Conservation (phyloP, 2,329 filamentous ascomycete genomes). For the Aureobasidium sp. region DNA sequence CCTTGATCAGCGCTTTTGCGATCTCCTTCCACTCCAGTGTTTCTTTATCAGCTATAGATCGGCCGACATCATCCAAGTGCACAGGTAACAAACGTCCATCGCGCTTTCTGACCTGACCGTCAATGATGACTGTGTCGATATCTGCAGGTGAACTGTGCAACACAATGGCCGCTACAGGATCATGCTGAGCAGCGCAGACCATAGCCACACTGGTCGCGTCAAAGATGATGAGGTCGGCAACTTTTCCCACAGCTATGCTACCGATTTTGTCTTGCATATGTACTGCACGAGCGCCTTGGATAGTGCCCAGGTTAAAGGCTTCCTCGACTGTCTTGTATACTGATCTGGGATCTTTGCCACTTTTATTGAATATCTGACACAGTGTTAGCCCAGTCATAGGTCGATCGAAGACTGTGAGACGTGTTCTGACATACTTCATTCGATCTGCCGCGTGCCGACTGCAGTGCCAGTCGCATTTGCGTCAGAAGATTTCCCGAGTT, state of each 20-base stretch:
- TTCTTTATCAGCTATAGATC: not conserved
- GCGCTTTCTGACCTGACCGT: not conserved
- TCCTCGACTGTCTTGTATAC: conserved; percentile 34
- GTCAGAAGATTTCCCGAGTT: conserved; percentile 27
- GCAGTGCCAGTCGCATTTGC: conserved; percentile 31
- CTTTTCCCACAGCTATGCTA: conserved; percentile 39
- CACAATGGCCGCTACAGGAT: conserved; percentile 39
- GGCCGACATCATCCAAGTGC: not conserved
- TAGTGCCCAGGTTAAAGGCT: conserved; percentile 45
- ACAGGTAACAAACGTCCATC: not conserved
- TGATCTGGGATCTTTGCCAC: conserved; percentile 22
- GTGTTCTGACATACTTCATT: conserved; percentile 22
- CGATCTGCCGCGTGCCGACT: conserved; percentile 26
- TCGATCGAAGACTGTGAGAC: too few species aligned
- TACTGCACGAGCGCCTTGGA: conserved; percentile 40
- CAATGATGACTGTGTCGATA: conserved; percentile 39
- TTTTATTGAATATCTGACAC: not conserved
- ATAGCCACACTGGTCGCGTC: conserved; percentile 37
- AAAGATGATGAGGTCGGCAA: conserved; percentile 46
- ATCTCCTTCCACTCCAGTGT: not conserved
- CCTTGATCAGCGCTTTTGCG: not conserved
- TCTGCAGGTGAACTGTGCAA: conserved; percentile 36
- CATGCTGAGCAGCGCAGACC: conserved; percentile 35
- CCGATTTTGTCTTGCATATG: conserved; percentile 39
- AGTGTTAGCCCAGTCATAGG: not conserved